phyloP scores from a whole-genome alignment of 2,329 filamentous ascomycete genomes.

The Aspergillus jensenii region DNA sequence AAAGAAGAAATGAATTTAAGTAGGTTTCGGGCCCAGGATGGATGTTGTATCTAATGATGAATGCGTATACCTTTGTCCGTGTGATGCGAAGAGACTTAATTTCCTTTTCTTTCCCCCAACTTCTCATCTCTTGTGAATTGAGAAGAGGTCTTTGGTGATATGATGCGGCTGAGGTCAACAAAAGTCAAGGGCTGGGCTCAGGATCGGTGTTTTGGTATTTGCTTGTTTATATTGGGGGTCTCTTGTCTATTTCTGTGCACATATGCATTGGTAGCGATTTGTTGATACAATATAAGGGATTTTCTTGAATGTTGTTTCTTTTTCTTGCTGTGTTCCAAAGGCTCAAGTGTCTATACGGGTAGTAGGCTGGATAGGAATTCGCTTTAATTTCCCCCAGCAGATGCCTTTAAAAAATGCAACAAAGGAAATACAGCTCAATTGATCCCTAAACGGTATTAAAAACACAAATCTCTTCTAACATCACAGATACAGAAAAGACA shows the following conservation, averaged over 20 bases:
- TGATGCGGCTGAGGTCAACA: not conserved
- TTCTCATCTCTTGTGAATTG: not conserved
- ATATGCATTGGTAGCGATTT: slow-evolving; percentile 29
- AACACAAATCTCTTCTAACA: slow-evolving; percentile 25
- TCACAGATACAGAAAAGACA: slow-evolving; percentile 25
- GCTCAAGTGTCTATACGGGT: not conserved
- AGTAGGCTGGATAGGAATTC: not conserved
- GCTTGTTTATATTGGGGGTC: slow-evolving; percentile 8
- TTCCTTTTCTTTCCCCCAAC: not conserved
- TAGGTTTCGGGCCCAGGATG: not conserved
- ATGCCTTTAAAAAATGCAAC: not conserved
- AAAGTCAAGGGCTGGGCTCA: slow-evolving; percentile 14
- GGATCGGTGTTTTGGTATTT: slow-evolving; percentile 20
- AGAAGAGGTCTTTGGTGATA: not conserved
- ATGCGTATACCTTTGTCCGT: slow-evolving; percentile 4
- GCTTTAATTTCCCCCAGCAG: not conserved
- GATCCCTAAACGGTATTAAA: slow-evolving; percentile 23
- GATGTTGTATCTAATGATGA: slow-evolving; percentile 9
- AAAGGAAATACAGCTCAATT: slow-evolving; percentile 18
- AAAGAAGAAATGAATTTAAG: slow-evolving; percentile 41
- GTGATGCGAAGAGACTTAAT: not conserved
- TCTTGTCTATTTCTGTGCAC: slow-evolving; percentile 17
- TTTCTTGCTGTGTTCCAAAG: not conserved
- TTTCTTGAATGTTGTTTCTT: slow-evolving; percentile 7
- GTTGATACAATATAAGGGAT: slow-evolving; percentile 22